Base-by-base conservation (phyloP, 495 filamentous ascomycete genomes). In the Hypoxylon crocopeplum region DNA sequence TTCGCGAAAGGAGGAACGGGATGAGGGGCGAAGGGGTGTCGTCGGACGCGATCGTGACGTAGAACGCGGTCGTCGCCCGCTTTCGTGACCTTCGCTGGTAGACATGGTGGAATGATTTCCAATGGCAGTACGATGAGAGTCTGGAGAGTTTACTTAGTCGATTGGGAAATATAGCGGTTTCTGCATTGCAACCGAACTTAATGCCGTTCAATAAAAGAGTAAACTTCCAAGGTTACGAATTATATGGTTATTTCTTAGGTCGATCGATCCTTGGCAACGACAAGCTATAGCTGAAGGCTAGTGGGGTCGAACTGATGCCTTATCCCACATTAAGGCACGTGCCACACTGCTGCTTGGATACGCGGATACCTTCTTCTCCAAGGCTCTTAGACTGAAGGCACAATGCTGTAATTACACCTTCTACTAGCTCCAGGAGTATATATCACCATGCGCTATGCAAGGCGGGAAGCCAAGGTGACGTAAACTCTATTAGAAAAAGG, bases 1-100 rank as follows among this genome's bases (percentile, higher is more conserved):
- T 56, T 91, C 88, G 64, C 91, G 88, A 39, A 97, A 80, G 8
- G 91, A 96, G 17, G 90, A 91, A 21, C 94, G 88, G 8, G 94
- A 97, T 29, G 90, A 88, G 19, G 93, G 91, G 39, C 94, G 92
- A 24, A 98, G 84, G 17, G 94, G 94, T 7, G 94, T 98, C 6
- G 92, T 95, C 12, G 95, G 93, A 42, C 93, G 88, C 32, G 92
- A 94, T 51, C 79, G 76, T 48, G 82, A 82, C 38, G 72, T 78
- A 19, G 81, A 82, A 54, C 80, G 72, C 58, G 70, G 64, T 33
- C 69, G 59, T 50, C 61, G 42, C 16, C 47, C 40, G 61, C 57
- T 62, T 16, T 65, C 68, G 41, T 67, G 69, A 11, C 59, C 64
- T 64, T 73, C 71, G 63, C 20, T 55, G 13, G 62, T 33, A 33